These are phyloP conservation scores for barrel medic (Medicago truncatula) DNA, from an alignment of 306 rosid species.

Conservation along the genomic window MtrunA17r5.0-ANR NC_053046.1:5359001-5359500, in stretches of 20 bases:
- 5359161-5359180: constrained; percentile 80
- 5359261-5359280: constrained; percentile 97
- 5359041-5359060: constrained; percentile 92
- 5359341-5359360: constrained; percentile 90
- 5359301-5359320: constrained; percentile 88
- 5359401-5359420: constrained; percentile 86
- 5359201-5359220: constrained; percentile 92
- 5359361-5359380: constrained; percentile 76
- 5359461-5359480: constrained; percentile 94
- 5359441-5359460: constrained; percentile 87
- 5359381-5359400: constrained; percentile 88
- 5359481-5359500: constrained; percentile 92
- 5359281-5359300: constrained; percentile 99
- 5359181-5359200: constrained; percentile 63
- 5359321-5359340: constrained; percentile 95
- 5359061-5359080: constrained; percentile 95
- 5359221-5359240: constrained; percentile 97
- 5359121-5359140: constrained; percentile 94
- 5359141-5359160: constrained; percentile 86
- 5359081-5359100: constrained; percentile 91
- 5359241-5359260: constrained; percentile 90
- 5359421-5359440: constrained; percentile 67
- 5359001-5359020: constrained; percentile 76
- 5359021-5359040: constrained; percentile 84
- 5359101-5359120: constrained; percentile 89